A percentile compares a stretch with the other conserved stretches of the same genome.
phyloP scores from a whole-genome alignment of 345 rosid species.

The Bruguiera sexangula region DNA sequence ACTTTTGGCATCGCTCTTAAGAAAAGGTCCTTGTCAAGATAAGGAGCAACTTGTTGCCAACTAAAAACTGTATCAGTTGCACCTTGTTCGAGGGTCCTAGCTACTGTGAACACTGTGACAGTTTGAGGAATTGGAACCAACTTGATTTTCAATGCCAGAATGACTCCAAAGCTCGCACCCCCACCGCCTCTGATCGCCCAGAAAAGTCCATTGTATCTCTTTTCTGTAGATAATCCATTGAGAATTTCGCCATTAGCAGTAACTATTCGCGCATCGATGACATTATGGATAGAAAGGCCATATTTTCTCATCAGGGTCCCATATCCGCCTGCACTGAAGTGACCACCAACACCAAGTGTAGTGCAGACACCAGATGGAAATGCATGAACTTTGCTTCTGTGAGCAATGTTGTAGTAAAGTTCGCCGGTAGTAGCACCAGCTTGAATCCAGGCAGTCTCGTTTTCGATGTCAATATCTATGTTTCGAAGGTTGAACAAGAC shows the following conservation, averaged over 20 bases:
- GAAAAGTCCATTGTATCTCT: constrained; percentile 19
- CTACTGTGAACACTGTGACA: constrained; percentile 18
- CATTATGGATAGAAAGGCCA: constrained; percentile 18
- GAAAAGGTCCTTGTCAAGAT: constrained; percentile 20
- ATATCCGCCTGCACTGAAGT: constrained; percentile 19
- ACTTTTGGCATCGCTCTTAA: constrained; percentile 2
- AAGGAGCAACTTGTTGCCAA: constrained; percentile 19
- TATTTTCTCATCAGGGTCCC: constrained; percentile 24
- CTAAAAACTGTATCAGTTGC: constrained; percentile 9
- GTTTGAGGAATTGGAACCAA: constrained; percentile 16
- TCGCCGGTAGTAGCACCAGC: constrained; percentile 24
- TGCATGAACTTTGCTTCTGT: constrained; percentile 17
- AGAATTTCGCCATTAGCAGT: constrained; percentile 14
- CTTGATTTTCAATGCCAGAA: constrained; percentile 19
- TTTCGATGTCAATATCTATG: neutral
- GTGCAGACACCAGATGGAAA: constrained; percentile 21
- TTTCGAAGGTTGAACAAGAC: constrained; percentile 20
- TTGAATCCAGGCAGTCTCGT: constrained; percentile 19
- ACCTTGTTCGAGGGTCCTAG: constrained; percentile 15
- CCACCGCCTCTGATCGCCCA: constrained; percentile 26
- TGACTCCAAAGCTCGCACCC: constrained; percentile 18
- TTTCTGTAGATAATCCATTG: constrained; percentile 9
- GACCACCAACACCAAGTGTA: constrained; percentile 20
- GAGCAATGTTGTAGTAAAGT: constrained; percentile 16
- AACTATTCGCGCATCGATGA: constrained; percentile 13